Evolutionary conservation across 1,284 basidiomycete genomes (phyloP), one percentile per base, ranked within the genome.

Genomic region (Anthracocystis walkeri): DNA sequence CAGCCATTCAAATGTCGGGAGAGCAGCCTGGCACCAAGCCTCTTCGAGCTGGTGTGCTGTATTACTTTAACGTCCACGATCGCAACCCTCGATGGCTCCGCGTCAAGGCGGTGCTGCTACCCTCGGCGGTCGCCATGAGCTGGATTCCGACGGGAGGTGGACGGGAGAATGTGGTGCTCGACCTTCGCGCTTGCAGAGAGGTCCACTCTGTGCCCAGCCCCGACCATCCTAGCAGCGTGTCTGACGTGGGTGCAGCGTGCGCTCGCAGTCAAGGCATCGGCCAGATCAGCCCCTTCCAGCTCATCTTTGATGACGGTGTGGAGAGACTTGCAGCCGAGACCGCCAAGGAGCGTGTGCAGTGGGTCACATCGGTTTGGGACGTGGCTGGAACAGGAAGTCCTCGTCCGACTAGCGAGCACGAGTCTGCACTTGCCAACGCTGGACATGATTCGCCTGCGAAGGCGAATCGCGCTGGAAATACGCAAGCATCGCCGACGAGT

Each of bases 221-320:
- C 1, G 73, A 80, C 20, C 79, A 82, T 51, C 69, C 79, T 2
- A 73, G 72, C 50, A 76, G 75, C 42, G 41, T 23, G 6, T 52
- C 61, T 10, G 80, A 82, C 45, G 31, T 78, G 8, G 80, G 79
- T 5, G 79, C 80, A 14, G 62, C 56, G 2, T 45, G 44, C 18
- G 78, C 81, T 3, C 58, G 74, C 4, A 64, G 59, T 27, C 79
- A 81, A 35, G 74, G 71, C 5, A 56, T 82, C 33, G 58, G 38
- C 29, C 54, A 58, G 41, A 68, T 81, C 63, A 76, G 38, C 49
- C 76, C 81, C 10, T 82, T 79, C 57, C 80, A 82, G 63, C 62
- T 82, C n/a, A 75, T 81, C 45, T 82, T 82, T 58, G 78, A 81
- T 31, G 81, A 82, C 45, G 81, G 81, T n/a, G 74, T 82, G 0